Base-by-base conservation (phyloP, 1,139 yeast species). In the Debaryomyces nepalensis region DNA sequence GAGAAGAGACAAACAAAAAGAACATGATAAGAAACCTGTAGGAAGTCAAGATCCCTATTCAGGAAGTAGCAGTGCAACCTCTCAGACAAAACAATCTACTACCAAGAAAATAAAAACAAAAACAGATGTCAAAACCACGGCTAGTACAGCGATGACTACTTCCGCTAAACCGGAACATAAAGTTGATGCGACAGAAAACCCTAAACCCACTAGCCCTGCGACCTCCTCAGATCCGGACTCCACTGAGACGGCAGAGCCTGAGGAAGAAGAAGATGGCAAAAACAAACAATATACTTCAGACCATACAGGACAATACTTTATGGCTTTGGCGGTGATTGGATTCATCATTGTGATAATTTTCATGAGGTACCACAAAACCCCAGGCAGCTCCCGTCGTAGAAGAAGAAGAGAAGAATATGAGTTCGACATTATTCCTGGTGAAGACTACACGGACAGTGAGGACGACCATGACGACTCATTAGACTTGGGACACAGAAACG, bases 401-500 rank as follows among this genome's bases (percentile, higher is more conserved):
- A 76, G 90, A 64, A 77, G 89, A 64, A 78, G 86, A 48, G 87
- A 82, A 44, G 86, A 84, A 47, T 85, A 80, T 56, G 95, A 86
- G 59, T 86, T 86, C 60, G 95, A 86, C 59, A 84, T 86, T 35
- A 85, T 86, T 39, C 82, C 82, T 12, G 86, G 86, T 1, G 85
- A 80, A 54, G 91, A 85, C 49, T 73, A 74, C 52, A 55, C 58
- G 40, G 74, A 68, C 42, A 62, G 67, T 39, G 70, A 64, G 16
- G 51, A 49, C 23, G 58, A 55, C 33, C 54, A 55, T 2, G 60
- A 49, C 29, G 69, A 62, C 39, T 58, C 64, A 14, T 52, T 64
- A 26, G 68, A 63, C 39, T 53, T 63, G 26, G 68, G 47, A 21
- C 52, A 50, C 33, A 43, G 61, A 40, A 61, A 58, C 30, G 59